These are phyloP conservation scores for Neurospora terricola DNA, from an alignment of 495 filamentous ascomycete genomes.

Conservation along the genomic window DNA sequence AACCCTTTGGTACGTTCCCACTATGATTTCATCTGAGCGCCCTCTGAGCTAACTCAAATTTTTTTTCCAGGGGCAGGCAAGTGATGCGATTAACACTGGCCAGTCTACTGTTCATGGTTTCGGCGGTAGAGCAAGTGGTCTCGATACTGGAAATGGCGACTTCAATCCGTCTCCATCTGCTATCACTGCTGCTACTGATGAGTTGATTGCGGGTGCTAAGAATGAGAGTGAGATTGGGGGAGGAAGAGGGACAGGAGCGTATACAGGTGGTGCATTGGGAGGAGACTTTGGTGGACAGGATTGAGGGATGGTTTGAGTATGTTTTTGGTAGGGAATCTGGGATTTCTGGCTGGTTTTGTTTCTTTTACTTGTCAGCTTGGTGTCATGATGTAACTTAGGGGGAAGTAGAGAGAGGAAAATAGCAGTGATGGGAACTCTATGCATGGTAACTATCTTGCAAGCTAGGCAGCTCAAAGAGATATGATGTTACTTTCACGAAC, in stretches of 20 bases:
- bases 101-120: neutral
- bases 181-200: neutral
- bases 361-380: neutral
- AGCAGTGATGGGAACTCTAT: neutral
- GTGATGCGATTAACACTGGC: neutral
- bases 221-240: neutral
- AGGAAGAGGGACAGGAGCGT: neutral
- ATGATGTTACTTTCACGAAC: neutral
- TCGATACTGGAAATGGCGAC: neutral
- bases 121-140: neutral
- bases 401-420: neutral
- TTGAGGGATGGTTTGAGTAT: neutral
- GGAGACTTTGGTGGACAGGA: neutral
- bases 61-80: too few species aligned
- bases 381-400: neutral
- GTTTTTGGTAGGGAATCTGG: neutral
- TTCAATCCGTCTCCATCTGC: neutral
- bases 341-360: neutral
- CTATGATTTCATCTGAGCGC: too few species aligned
- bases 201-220: neutral
- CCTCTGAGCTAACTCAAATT: too few species aligned
- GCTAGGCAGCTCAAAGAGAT: neutral
- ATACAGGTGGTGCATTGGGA: neutral
- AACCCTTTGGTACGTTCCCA: too few species aligned
- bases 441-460: too few species aligned